These are phyloP conservation scores for Petasospora fabianii DNA, from an alignment of 1,139 yeast species.

Conservation along the genomic window DNA sequence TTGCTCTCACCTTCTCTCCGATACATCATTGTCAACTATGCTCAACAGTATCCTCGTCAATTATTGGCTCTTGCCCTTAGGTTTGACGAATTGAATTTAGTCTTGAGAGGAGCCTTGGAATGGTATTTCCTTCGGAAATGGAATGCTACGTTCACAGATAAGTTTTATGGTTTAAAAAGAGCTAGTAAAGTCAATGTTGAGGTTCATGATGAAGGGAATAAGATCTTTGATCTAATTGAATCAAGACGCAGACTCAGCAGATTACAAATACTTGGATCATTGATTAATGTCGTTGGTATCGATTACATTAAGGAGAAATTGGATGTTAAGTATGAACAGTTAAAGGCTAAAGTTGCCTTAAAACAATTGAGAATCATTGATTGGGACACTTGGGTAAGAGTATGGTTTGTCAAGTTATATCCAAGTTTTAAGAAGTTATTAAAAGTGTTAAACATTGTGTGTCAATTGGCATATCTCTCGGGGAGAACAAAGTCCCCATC, in stretches of 20 bases:
- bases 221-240: constrained; percentile 47
- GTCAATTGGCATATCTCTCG: constrained; percentile 64
- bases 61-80: constrained; percentile 58
- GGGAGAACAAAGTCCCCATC: constrained; percentile 66
- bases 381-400: constrained; percentile 16
- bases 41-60: constrained; percentile 72
- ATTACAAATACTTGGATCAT: constrained; percentile 53
- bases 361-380: constrained; percentile 32
- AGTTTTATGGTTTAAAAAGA: constrained; percentile 85
- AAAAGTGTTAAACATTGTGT: constrained; percentile 50
- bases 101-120: constrained; percentile 66
- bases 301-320: constrained; percentile 71
- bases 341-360: constrained; percentile 48
- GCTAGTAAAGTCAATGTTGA: constrained; percentile 33
- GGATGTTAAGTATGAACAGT: constrained; percentile 59
- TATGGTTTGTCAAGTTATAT: constrained; percentile 52
- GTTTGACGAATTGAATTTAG: constrained; percentile 73
- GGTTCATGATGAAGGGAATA: constrained; percentile 21
- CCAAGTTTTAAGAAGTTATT: constrained; percentile 54
- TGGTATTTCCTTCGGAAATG: constrained; percentile 66
- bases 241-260: constrained; percentile 50
- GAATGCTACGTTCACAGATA: constrained; percentile 89
- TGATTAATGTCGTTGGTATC: constrained; percentile 60
- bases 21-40: constrained; percentile 76
- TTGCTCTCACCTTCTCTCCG: constrained; percentile 80